Percentiles rank a stretch among this genome's conserved stretches.
These are phyloP conservation scores for Dictyostelium firmibasis DNA, from an alignment of 78 protist species.

Conservation along the genomic window DNA sequence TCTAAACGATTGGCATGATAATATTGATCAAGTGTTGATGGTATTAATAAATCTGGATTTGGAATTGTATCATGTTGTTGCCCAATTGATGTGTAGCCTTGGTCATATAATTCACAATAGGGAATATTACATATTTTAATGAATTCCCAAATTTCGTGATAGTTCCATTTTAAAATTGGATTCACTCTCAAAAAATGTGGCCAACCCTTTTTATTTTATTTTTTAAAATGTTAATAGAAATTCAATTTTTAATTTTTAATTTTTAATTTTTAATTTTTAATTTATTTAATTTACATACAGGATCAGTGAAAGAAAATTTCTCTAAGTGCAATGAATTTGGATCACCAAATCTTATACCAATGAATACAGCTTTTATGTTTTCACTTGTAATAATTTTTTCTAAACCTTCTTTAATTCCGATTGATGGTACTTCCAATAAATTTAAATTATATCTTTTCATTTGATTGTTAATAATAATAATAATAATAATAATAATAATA, in stretches of 20 bases:
- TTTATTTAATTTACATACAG: conserved; percentile 13
- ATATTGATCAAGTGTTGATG: not conserved
- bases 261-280: not conserved
- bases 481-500: no score
- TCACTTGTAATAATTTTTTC: not conserved
- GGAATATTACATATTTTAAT: conserved; percentile 66
- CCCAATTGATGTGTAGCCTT: conserved; percentile 87
- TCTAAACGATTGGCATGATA: not conserved
- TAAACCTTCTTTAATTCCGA: conserved; percentile 62
- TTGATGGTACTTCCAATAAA: not conserved
- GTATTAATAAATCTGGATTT: conserved; percentile 47
- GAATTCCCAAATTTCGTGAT: conserved; percentile 80
- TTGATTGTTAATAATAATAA: no score
- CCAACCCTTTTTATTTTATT: conserved; percentile 37
- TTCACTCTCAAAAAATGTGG: conserved; percentile 66
- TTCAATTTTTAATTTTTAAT: not conserved
- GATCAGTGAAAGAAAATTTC: conserved; percentile 56
- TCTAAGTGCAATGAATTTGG: conserved; percentile 58
- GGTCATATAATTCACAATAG: conserved; percentile 80
- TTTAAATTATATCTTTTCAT: conserved; percentile 53
- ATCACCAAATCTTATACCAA: conserved; percentile 70
- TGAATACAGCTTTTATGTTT: conserved; percentile 62
- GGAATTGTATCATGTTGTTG: conserved; percentile 65
- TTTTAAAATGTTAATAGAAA: not conserved
- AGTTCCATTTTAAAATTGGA: conserved; percentile 78